Evolutionary conservation across 768 basidiomycete genomes (phyloP).

Genomic region (Sporobolomyces roseus): DNA sequence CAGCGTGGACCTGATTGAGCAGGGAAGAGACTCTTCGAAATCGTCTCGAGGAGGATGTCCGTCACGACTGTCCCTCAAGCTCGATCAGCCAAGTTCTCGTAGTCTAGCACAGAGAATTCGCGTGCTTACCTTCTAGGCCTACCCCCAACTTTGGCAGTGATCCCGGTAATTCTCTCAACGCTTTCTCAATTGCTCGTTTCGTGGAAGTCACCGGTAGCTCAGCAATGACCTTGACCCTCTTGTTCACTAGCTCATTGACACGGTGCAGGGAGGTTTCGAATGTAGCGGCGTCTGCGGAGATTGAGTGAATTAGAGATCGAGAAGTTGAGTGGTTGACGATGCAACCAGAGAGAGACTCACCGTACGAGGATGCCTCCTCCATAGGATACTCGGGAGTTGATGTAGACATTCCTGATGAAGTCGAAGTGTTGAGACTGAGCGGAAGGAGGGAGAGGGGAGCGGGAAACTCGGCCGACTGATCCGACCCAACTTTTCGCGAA

Average conservation of each 20-base stretch:
- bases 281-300: not conserved
- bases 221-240: not conserved
- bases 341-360: not conserved
- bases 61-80: constrained; percentile 14
- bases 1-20: constrained; percentile 51
- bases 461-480: too few relatives aligned
- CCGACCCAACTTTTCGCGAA: too few relatives aligned
- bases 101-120: not conserved
- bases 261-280: constrained; percentile 6
- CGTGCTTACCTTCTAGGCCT: constrained; percentile 45
- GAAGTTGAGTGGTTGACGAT: not conserved
- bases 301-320: not conserved
- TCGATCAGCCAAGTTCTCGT: constrained; percentile 7
- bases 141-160: constrained; percentile 47
- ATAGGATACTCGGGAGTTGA: not conserved
- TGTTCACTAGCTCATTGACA: not conserved
- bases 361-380: constrained; percentile 5
- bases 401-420: too few relatives aligned
- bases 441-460: too few relatives aligned
- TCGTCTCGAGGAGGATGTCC: constrained; percentile 43
- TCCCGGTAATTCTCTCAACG: constrained; percentile 43
- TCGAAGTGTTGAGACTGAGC: too few relatives aligned
- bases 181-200: constrained; percentile 32
- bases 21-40: constrained; percentile 48
- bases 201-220: constrained; percentile 17